Evolutionary conservation across 352 stramenopile genomes (phyloP).

Genomic region (Pythium brachiatum): DNA sequence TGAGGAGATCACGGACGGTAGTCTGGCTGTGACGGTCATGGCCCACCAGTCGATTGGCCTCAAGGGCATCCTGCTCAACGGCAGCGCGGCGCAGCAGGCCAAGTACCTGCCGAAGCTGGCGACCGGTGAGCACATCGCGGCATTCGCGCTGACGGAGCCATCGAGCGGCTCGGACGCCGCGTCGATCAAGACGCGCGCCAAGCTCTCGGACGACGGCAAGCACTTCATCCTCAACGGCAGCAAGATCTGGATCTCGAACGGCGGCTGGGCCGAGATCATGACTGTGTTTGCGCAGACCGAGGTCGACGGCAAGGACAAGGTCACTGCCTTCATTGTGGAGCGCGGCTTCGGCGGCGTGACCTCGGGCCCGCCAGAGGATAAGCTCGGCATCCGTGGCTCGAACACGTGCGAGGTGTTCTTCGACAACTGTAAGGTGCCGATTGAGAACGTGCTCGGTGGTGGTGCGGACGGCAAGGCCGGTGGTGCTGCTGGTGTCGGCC

Average conservation of each 20-base stretch:
- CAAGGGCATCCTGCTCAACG: conserved; percentile 87
- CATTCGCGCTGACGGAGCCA: conserved; percentile 90
- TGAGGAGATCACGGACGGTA: conserved; percentile 81
- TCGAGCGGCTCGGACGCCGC: conserved; percentile 88
- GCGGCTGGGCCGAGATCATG: conserved; percentile 94
- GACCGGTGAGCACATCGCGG: conserved; percentile 81
- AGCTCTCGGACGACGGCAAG: conserved; percentile 88
- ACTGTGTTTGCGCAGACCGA: conserved; percentile 96
- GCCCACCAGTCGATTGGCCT: conserved; percentile 87
- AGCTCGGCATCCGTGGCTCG: conserved; percentile 96
- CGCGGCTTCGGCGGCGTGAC: conserved; percentile 89
- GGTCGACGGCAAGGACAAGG: conserved; percentile 95
- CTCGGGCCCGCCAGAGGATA: conserved; percentile 93
- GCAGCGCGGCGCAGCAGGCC: conserved; percentile 77
- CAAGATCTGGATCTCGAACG: conserved; percentile 99
- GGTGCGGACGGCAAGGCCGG: conserved; percentile 72
- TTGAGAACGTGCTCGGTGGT: conserved; percentile 88
- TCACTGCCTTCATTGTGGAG: conserved; percentile 98
- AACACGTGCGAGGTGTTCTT: conserved; percentile 97
- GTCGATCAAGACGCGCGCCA: conserved; percentile 89
- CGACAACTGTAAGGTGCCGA: conserved; percentile 93
- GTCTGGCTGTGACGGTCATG: conserved; percentile 83
- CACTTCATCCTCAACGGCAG: conserved; percentile 91
- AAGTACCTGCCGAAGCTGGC: conserved; percentile 91
- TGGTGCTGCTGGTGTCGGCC: conserved; percentile 67